phyloP scores from a whole-genome alignment of 352 stramenopile genomes.

The Phytopythium ostracodes region DNA sequence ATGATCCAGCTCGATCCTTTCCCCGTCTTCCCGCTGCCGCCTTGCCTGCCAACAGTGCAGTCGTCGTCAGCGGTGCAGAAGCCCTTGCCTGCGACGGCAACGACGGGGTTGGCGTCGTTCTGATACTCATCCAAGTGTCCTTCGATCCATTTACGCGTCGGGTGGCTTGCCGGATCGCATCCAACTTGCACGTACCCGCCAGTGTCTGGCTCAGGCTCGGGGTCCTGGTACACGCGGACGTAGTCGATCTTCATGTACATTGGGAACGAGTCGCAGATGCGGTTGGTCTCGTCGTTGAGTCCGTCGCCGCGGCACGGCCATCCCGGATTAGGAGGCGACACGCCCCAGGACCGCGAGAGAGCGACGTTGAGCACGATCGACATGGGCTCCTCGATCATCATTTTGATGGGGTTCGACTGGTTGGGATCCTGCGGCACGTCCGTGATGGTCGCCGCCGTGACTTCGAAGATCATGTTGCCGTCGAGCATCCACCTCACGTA shows the following conservation, averaged over 20 bases:
- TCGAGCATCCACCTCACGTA: slow-evolving; percentile 59
- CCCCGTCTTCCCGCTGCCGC: not conserved
- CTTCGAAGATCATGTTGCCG: slow-evolving; percentile 74
- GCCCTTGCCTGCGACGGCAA: slow-evolving; percentile 30
- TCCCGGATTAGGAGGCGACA: slow-evolving; percentile 18
- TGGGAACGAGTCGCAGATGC: slow-evolving; percentile 47
- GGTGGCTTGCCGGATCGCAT: slow-evolving; percentile 33
- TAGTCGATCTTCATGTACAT: slow-evolving; percentile 82
- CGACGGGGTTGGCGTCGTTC: slow-evolving; percentile 39
- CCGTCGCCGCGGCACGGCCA: slow-evolving; percentile 21
- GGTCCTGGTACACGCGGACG: slow-evolving; percentile 83
- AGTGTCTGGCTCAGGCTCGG: slow-evolving; percentile 24
- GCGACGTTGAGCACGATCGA: slow-evolving; percentile 94
- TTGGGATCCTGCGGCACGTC: slow-evolving; percentile 26
- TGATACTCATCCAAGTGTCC: slow-evolving; percentile 39
- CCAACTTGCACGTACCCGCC: slow-evolving; percentile 33
- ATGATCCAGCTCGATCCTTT: slow-evolving; percentile 12
- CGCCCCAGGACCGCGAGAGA: slow-evolving; percentile 74
- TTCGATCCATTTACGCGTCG: slow-evolving; percentile 39
- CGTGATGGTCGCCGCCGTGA: slow-evolving; percentile 46
- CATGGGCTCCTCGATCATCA: slow-evolving; percentile 89
- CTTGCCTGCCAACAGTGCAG: slow-evolving; percentile 41
- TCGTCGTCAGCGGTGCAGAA: slow-evolving; percentile 42
- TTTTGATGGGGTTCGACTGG: slow-evolving; percentile 57
- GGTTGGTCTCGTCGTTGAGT: slow-evolving; percentile 35